Evolutionary conservation across 257 asterid genomes (phyloP).

Genomic region (Fraxinus pennsylvanica): DNA sequence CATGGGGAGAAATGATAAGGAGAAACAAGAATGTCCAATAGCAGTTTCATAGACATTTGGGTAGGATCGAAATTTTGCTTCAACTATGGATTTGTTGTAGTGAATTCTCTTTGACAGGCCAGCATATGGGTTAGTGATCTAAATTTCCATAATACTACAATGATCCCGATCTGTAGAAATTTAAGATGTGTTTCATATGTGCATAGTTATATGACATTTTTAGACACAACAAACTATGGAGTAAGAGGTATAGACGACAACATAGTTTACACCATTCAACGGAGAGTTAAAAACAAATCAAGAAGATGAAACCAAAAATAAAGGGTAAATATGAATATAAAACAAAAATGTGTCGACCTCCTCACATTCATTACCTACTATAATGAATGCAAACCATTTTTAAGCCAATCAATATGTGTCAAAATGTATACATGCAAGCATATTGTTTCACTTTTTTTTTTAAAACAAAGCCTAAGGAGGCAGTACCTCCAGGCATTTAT

Average conservation of each 20-base stretch:
- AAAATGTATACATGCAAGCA: conserved; percentile 77
- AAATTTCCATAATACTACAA: background rate
- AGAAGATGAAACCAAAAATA: conserved; percentile 9
- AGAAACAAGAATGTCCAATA: conserved; percentile 21
- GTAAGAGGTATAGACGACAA: background rate
- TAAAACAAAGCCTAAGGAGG: too few relatives aligned
- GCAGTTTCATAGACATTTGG: conserved; percentile 68
- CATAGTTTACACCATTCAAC: background rate
- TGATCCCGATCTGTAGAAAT: background rate
- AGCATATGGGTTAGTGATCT: conserved; percentile 23
- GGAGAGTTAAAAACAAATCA: background rate
- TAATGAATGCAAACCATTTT: background rate
- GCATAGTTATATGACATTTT: background rate
- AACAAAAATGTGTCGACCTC: background rate
- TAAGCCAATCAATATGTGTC: background rate
- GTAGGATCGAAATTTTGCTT: conserved; percentile 72
- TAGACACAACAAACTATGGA: background rate
- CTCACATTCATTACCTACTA: background rate
- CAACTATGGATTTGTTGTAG: conserved; percentile 92
- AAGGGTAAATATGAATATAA: background rate
- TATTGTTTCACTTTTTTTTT: conserved; percentile 75
- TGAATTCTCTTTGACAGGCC: conserved; percentile 90
- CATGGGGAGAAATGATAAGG: too few relatives aligned
- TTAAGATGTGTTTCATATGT: background rate
- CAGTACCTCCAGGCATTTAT: too few relatives aligned